These are phyloP conservation scores for Hypoxylon intermedium DNA, from an alignment of 495 filamentous ascomycete genomes.

Conservation along the genomic window DNA sequence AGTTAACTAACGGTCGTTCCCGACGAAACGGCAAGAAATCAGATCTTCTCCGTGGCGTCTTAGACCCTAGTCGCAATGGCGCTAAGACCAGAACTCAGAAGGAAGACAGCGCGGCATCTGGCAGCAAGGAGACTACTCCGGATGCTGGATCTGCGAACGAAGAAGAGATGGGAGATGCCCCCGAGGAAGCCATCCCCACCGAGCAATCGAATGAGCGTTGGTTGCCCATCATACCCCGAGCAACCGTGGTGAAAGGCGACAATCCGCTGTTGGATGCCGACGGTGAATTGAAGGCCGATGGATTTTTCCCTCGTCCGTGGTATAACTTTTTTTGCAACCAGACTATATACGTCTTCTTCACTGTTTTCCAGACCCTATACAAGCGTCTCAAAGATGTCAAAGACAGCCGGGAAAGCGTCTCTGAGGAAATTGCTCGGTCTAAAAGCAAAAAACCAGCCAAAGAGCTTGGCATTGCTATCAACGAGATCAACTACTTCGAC, in stretches of 20 bases:
- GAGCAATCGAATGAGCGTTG: slow-evolving; percentile 65
- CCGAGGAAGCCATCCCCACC: slow-evolving; percentile 53
- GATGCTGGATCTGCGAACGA: slow-evolving; percentile 75
- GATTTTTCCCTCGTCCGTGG: slow-evolving; percentile 75
- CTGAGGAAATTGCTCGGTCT: slow-evolving; percentile 72
- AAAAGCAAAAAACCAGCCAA: slow-evolving; percentile 77
- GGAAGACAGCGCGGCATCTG: slow-evolving; percentile 72
- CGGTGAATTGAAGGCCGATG: slow-evolving; percentile 75
- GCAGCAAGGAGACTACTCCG: slow-evolving; percentile 87
- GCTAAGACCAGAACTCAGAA: slow-evolving; percentile 67
- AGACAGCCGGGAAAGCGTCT: slow-evolving; percentile 72
- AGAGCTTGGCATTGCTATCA: slow-evolving; percentile 73
- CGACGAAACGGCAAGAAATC: slow-evolving; percentile 76
- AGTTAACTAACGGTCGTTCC: slow-evolving; percentile 65
- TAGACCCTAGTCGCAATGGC: slow-evolving; percentile 77
- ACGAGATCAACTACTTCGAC: slow-evolving; percentile 55
- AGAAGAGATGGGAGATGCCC: slow-evolving; percentile 65
- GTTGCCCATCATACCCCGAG: slow-evolving; percentile 56
- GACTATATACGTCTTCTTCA: slow-evolving; percentile 91
- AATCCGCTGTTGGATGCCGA: slow-evolving; percentile 53
- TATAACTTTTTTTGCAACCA: slow-evolving; percentile 91
- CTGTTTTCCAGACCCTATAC: slow-evolving; percentile 86
- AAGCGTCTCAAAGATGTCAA: slow-evolving; percentile 83
- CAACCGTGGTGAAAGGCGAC: slow-evolving; percentile 55
- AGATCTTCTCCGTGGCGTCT: slow-evolving; percentile 82